Evolutionary conservation across 2,329 filamentous ascomycete genomes (phyloP).

Genomic region (Graphilbum ipis-grandicollis): DNA sequence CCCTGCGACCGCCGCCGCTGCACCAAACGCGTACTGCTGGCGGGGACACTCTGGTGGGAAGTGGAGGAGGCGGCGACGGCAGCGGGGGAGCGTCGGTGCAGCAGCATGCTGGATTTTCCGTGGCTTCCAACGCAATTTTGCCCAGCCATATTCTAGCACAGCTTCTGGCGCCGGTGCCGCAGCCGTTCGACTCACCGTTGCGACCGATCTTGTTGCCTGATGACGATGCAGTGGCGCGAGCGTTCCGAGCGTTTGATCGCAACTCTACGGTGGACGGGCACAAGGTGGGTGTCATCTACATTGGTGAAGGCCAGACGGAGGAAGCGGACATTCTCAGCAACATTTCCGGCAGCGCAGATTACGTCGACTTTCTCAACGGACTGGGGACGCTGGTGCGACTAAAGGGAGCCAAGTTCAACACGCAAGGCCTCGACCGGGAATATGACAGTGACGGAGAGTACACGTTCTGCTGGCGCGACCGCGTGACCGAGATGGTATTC

Average conservation of each 20-base stretch:
- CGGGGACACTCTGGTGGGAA: too few species aligned
- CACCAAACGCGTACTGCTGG: slow-evolving; percentile 25
- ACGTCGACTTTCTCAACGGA: slow-evolving; percentile 66
- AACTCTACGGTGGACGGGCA: slow-evolving; percentile 86
- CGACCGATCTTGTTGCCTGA: slow-evolving; percentile 62
- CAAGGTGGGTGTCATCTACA: slow-evolving; percentile 88
- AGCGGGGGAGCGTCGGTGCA: slow-evolving; percentile 6
- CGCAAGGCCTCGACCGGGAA: slow-evolving; percentile 70
- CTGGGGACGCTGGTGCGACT: slow-evolving; percentile 70
- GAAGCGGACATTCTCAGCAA: slow-evolving; percentile 81
- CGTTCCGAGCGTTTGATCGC: slow-evolving; percentile 67
- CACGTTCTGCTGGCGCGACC: slow-evolving; percentile 86
- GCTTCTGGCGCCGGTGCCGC: slow-evolving; percentile 45
- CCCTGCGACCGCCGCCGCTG: slow-evolving; percentile 37
- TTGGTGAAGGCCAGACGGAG: slow-evolving; percentile 68
- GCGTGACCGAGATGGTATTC: slow-evolving; percentile 88
- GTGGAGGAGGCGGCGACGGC: neutral
- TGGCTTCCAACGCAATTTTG: slow-evolving; percentile 42
- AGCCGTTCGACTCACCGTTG: slow-evolving; percentile 33
- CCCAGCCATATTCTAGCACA: slow-evolving; percentile 60
- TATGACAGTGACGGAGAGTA: slow-evolving; percentile 70
- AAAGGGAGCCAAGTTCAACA: slow-evolving; percentile 75
- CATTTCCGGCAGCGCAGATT: slow-evolving; percentile 70
- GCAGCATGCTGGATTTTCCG: slow-evolving; percentile 20
- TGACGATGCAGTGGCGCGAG: slow-evolving; percentile 52